Percentiles rank a stretch among this genome's conserved stretches.
phyloP scores from a whole-genome alignment of 441 rosid genomes.

The Gossypium schwendimanii region DNA sequence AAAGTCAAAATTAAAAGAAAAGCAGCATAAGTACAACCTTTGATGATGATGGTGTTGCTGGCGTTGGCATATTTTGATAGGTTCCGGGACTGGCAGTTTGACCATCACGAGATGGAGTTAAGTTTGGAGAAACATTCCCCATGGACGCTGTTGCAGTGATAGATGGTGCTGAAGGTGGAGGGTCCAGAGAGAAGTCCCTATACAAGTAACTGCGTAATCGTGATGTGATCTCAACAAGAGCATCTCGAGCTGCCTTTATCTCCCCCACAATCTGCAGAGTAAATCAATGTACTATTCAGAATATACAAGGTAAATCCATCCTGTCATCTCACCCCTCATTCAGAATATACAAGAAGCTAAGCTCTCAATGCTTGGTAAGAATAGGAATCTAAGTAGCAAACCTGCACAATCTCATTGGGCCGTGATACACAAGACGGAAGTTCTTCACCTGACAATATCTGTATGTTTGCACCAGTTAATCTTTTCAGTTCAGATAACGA shows the following conservation, averaged over 20 bases:
- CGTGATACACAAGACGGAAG: conserved; percentile 50
- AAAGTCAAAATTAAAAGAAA: neutral
- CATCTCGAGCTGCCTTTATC: conserved; percentile 77
- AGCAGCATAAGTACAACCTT: conserved; percentile 41
- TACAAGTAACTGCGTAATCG: conserved; percentile 60
- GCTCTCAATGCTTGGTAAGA: conserved; percentile 1
- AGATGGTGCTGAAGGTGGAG: conserved; percentile 33
- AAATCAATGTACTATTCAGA: conserved; percentile 19
- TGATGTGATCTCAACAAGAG: conserved; percentile 84
- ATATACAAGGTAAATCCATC: conserved; percentile 6
- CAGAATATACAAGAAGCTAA: conserved; percentile 8
- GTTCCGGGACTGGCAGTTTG: conserved; percentile 27
- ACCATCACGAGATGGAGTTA: conserved; percentile 40
- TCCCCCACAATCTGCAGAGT: conserved; percentile 77
- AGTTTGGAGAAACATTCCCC: conserved; percentile 51
- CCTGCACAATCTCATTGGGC: conserved; percentile 78
- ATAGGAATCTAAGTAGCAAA: conserved; percentile 21
- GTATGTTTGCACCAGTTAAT: conserved; percentile 64
- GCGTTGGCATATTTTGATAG: conserved; percentile 37
- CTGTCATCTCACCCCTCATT: conserved; percentile 6
- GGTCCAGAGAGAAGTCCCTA: conserved; percentile 60
- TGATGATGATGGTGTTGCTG: conserved; percentile 25
- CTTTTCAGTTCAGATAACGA: conserved; percentile 63
- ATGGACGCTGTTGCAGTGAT: conserved; percentile 34
- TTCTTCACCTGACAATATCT: conserved; percentile 64